These are phyloP conservation scores for Chrysosporium keratinophilum DNA, from an alignment of 2,329 filamentous ascomycete species.

Conservation along the genomic window DNA sequence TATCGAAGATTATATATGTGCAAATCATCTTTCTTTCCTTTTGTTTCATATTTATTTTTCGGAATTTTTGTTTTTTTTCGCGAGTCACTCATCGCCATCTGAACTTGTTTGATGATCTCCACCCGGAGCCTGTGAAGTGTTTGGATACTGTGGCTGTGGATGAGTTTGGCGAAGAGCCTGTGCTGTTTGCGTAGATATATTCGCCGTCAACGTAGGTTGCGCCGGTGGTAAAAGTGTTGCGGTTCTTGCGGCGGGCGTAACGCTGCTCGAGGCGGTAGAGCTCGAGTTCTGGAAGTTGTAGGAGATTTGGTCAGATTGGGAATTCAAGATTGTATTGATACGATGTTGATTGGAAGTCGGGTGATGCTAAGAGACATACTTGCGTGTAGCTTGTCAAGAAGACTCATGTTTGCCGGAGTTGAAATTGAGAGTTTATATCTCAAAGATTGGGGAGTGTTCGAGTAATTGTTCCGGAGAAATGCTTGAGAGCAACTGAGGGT, in stretches of 20 bases:
- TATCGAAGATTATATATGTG: neutral
- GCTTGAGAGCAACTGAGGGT: neutral
- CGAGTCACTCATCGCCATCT: conserved; percentile 1
- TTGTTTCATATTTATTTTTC: no score
- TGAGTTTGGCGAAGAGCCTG: conserved; percentile 23
- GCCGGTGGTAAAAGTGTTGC: conserved; percentile 78
- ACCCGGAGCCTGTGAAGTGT: conserved; percentile 26
- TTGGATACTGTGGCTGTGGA: conserved; percentile 33
- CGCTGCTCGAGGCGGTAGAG: conserved; percentile 91
- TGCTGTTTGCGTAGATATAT: conserved; percentile 59
- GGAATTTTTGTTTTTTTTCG: neutral
- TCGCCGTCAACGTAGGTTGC: conserved; percentile 92
- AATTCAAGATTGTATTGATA: conserved; percentile 41
- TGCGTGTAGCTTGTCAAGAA: conserved; percentile 42
- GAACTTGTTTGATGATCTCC: conserved; percentile 6
- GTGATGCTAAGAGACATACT: conserved; percentile 31
- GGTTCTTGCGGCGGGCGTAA: conserved; percentile 83
- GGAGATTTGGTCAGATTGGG: neutral
- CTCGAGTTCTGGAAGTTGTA: conserved; percentile 53
- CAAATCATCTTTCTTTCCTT: neutral
- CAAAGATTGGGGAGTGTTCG: neutral
- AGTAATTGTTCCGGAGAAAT: neutral
- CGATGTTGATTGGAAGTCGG: conserved; percentile 21
- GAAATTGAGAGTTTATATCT: neutral
- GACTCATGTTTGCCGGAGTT: conserved; percentile 33